Conservation (phyloP, 164 flowering plant genomes). For the Sextonia rubra region DNA sequence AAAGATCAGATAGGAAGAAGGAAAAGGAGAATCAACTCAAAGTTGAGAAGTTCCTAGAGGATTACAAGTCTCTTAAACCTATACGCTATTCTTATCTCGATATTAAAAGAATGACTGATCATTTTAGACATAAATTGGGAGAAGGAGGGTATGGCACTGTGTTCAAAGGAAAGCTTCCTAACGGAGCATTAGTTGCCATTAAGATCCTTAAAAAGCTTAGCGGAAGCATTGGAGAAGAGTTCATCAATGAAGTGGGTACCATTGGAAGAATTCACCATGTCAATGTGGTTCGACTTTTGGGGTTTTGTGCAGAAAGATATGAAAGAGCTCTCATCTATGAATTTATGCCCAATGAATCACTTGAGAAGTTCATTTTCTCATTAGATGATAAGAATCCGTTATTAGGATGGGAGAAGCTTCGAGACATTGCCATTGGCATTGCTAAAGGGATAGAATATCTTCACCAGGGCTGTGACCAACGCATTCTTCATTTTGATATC, state of each 20-base stretch:
- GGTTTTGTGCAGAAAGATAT: slow-evolving; percentile 2
- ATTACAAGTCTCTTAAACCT: background rate
- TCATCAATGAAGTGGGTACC: slow-evolving; percentile 13
- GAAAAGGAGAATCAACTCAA: slow-evolving; percentile 5
- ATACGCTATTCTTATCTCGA: background rate
- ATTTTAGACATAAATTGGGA: background rate
- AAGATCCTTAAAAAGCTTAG: slow-evolving; percentile 1
- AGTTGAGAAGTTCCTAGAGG: background rate
- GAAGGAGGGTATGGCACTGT: slow-evolving; percentile 9
- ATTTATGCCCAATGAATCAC: background rate
- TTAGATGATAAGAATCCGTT: background rate
- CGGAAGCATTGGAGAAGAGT: background rate
- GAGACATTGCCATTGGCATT: slow-evolving; percentile 4
- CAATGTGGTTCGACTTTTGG: slow-evolving; percentile 7
- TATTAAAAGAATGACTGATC: slow-evolving; percentile 1
- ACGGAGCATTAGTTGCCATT: background rate
- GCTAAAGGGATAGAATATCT: slow-evolving; percentile 8
- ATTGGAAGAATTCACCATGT: slow-evolving; percentile 12
- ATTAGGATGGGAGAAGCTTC: slow-evolving; percentile 2
- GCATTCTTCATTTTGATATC: slow-evolving; percentile 12
- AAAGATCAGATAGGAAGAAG: background rate
- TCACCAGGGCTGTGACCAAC: slow-evolving; percentile 3
- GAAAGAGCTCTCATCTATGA: slow-evolving; percentile 1
- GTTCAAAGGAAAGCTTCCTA: background rate
- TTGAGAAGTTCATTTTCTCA: slow-evolving; percentile 4